Percentiles rank a stretch among this genome's conserved stretches.
Conservation (phyloP, 116 monocot species). For the Papilionanthe hybrid region DNA sequence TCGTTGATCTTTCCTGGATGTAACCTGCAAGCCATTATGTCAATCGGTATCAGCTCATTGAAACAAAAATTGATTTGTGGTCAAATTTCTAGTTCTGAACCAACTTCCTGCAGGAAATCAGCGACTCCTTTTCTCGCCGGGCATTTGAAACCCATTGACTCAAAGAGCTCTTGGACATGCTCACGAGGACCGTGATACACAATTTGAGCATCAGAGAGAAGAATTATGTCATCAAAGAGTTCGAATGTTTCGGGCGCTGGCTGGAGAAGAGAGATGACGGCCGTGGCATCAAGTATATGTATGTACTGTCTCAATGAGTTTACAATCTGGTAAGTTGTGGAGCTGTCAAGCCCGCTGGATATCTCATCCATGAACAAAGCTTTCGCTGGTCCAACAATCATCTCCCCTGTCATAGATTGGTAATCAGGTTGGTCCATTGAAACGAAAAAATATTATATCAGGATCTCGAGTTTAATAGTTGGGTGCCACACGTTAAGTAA, state of each 20-base stretch:
- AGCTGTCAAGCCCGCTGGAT: constrained; percentile 22
- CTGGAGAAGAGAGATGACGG: constrained; percentile 23
- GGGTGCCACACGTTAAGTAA: too few species aligned
- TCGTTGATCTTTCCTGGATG: constrained; percentile 73
- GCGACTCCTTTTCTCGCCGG: constrained; percentile 22
- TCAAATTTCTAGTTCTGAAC: too few species aligned
- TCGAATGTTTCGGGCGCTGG: constrained; percentile 22
- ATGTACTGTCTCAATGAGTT: constrained; percentile 9
- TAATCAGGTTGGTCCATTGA: neutral
- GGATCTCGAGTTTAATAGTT: too few species aligned
- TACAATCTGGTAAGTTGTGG: constrained; percentile 23
- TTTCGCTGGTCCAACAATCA: constrained; percentile 20
- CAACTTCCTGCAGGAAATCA: constrained; percentile 19
- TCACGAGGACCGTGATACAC: constrained; percentile 20
- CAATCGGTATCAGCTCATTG: too few species aligned
- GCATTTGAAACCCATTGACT: constrained; percentile 21
- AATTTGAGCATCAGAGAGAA: constrained; percentile 15
- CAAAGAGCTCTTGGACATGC: constrained; percentile 14
- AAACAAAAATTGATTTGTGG: too few species aligned
- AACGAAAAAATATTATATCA: too few species aligned
- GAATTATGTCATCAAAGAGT: constrained; percentile 21
- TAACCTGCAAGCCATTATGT: constrained; percentile 26
- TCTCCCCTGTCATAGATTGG: constrained; percentile 14
- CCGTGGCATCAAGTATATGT: constrained; percentile 19
- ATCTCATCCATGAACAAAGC: constrained; percentile 25